These are phyloP conservation scores for Wickerhamia fluorescens DNA, from an alignment of 805 yeast species.

Conservation along the genomic window DNA sequence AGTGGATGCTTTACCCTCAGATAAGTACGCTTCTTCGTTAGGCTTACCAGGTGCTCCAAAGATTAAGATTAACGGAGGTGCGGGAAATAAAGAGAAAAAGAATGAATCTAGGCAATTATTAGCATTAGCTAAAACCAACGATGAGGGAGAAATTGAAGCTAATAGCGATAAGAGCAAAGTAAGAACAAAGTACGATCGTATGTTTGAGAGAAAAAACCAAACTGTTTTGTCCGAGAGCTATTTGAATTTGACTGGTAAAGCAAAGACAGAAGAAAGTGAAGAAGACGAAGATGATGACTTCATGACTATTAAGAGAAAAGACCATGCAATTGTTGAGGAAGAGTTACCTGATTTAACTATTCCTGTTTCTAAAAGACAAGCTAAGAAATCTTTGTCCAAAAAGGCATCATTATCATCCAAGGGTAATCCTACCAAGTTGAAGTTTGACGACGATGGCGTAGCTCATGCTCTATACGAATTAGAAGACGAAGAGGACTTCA, in stretches of 20 bases:
- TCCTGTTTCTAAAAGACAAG: conserved; percentile 77
- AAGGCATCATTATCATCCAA: conserved; percentile 57
- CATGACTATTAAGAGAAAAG: conserved; percentile 69
- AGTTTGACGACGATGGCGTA: conserved; percentile 90
- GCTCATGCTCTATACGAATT: conserved; percentile 90
- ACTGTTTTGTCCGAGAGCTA: conserved; percentile 87
- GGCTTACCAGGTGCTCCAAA: conserved; percentile 97
- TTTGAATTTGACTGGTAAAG: conserved; percentile 53
- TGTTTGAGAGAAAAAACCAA: conserved; percentile 94
- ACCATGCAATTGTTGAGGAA: conserved; percentile 61
- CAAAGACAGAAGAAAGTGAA: conserved; percentile 17
- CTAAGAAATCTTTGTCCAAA: conserved; percentile 81
- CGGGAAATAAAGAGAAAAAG: conserved; percentile 65
- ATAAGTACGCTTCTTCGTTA: conserved; percentile 76
- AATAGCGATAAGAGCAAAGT: conserved; percentile 38
- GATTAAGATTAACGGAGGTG: conserved; percentile 58
- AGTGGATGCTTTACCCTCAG: conserved; percentile 68
- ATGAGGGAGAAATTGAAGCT: conserved; percentile 50
- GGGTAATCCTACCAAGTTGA: conserved; percentile 69
- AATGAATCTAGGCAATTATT: conserved; percentile 71
- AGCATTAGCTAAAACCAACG: conserved; percentile 42
- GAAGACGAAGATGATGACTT: conserved; percentile 64
- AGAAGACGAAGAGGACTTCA: conserved; percentile 84
- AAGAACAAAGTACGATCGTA: conserved; percentile 85
- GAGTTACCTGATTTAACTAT: conserved; percentile 55